Evolutionary conservation across 2,329 filamentous ascomycete species (phyloP).

Genomic region (Coleophoma crateriformis): DNA sequence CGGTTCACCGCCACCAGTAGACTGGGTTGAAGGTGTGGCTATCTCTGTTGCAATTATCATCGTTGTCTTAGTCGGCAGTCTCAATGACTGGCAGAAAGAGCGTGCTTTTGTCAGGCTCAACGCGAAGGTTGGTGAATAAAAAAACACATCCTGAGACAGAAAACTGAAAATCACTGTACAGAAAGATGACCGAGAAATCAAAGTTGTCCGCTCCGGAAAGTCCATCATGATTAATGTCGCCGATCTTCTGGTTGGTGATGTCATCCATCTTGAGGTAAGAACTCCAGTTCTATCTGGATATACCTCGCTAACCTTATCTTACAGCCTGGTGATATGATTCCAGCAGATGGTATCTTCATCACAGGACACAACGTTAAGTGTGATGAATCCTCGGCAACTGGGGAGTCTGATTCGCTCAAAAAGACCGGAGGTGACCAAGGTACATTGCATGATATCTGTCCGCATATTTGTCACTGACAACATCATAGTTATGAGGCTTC

Average conservation of each 20-base stretch:
- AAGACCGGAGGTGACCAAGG: slow-evolving; percentile 53
- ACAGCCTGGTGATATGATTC: slow-evolving; percentile 60
- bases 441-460: too few species aligned
- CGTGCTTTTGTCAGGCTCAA: slow-evolving; percentile 60
- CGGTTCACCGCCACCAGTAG: slow-evolving; percentile 39
- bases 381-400: slow-evolving; percentile 69
- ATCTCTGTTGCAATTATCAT: slow-evolving; percentile 61
- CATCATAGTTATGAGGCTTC: slow-evolving; percentile 45
- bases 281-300: too few species aligned
- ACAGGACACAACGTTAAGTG: slow-evolving; percentile 62
- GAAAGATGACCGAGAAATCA: slow-evolving; percentile 61
- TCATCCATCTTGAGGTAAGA: slow-evolving; percentile 52
- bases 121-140: slow-evolving; percentile 25
- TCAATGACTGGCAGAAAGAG: slow-evolving; percentile 66
- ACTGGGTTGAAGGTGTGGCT: slow-evolving; percentile 64
- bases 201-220: slow-evolving; percentile 62
- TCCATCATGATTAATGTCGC: slow-evolving; percentile 57
- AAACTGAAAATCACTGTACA: too few species aligned
- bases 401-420: slow-evolving; percentile 67
- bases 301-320: too few species aligned
- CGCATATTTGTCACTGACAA: too few species aligned
- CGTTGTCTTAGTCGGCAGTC: slow-evolving; percentile 55
- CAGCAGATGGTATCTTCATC: slow-evolving; percentile 66
- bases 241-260: slow-evolving; percentile 64
- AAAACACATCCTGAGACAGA: too few species aligned